Evolutionary conservation across 768 basidiomycete species (phyloP).

Genomic region (Collybia sp.): DNA sequence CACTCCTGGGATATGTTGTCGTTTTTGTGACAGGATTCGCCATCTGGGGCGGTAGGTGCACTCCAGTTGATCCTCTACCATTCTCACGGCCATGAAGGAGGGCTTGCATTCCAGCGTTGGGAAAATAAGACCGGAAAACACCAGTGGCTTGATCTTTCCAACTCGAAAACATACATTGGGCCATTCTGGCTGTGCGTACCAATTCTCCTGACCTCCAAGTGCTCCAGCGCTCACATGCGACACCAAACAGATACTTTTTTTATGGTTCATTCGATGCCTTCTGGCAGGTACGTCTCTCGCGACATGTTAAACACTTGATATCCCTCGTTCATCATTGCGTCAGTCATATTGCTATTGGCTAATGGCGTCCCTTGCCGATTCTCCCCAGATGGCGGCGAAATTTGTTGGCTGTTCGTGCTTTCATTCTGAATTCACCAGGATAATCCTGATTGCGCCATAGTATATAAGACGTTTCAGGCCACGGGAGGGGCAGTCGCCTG

Average conservation of each 20-base stretch:
- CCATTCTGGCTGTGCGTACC: conserved; percentile 21
- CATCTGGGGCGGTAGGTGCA: conserved; percentile 22
- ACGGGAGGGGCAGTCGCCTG: conserved; percentile 23
- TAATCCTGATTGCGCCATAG: conserved; percentile 7
- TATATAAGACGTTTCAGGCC: conserved; percentile 25
- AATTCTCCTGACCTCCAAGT: not conserved
- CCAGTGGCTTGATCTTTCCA: conserved; percentile 21
- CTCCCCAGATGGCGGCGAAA: conserved; percentile 20
- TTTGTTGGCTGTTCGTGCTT: conserved; percentile 18
- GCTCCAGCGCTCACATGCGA: not conserved
- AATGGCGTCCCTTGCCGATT: conserved; percentile 21
- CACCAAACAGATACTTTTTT: conserved; percentile 18
- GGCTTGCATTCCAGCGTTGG: conserved; percentile 23
- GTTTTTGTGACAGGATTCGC: conserved; percentile 19
- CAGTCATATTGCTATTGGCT: conserved; percentile 25
- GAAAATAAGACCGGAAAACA: conserved; percentile 14
- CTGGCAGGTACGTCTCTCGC: conserved; percentile 17
- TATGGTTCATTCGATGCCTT: conserved; percentile 24
- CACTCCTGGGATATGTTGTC: conserved; percentile 17
- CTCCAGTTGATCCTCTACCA: too few species aligned
- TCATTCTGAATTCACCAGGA: not conserved
- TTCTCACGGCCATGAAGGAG: conserved; percentile 7
- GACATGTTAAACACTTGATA: not conserved
- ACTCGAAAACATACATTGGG: conserved; percentile 16
- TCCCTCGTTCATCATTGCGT: not conserved